Percentiles rank a stretch among this genome's conserved stretches.
phyloP scores from a whole-genome alignment of 257 asterid species.

The Solanum megistacrolobum region DNA sequence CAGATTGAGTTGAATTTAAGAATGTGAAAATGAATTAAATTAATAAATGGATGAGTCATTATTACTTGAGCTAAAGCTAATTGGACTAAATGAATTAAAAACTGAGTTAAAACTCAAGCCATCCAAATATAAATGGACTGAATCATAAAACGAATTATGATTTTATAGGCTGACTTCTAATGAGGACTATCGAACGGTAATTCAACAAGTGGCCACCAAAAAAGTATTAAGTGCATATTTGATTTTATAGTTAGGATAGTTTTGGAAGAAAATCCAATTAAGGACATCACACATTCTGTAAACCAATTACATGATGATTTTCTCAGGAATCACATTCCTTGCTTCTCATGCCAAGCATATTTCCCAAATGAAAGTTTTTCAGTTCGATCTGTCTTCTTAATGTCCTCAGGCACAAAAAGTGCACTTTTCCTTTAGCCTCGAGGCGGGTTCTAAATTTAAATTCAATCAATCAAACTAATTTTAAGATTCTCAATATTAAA shows the following conservation, averaged over 20 bases:
- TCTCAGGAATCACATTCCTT: neutral
- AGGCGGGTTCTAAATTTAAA: too few relatives aligned
- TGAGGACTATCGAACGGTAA: neutral
- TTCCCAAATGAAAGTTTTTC: neutral
- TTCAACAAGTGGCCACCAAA: neutral
- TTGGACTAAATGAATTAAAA: neutral
- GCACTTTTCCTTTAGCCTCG: too few relatives aligned
- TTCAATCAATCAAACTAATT: too few relatives aligned
- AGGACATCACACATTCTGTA: neutral
- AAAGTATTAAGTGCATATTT: neutral
- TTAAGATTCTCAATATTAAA: neutral
- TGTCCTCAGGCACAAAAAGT: neutral
- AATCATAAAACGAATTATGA: neutral
- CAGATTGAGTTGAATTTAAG: neutral
- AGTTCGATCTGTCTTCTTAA: neutral
- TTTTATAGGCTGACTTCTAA: neutral
- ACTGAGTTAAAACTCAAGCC: neutral
- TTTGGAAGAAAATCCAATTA: neutral
- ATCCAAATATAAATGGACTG: neutral
- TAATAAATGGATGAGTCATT: neutral
- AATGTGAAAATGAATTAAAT: too few relatives aligned
- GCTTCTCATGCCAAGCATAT: neutral
- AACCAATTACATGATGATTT: neutral
- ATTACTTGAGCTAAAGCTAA: neutral
- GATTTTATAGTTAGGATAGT: neutral